Conservation (phyloP, 108 stramenopile species). For the Pseudonitzschia multiseries region DNA sequence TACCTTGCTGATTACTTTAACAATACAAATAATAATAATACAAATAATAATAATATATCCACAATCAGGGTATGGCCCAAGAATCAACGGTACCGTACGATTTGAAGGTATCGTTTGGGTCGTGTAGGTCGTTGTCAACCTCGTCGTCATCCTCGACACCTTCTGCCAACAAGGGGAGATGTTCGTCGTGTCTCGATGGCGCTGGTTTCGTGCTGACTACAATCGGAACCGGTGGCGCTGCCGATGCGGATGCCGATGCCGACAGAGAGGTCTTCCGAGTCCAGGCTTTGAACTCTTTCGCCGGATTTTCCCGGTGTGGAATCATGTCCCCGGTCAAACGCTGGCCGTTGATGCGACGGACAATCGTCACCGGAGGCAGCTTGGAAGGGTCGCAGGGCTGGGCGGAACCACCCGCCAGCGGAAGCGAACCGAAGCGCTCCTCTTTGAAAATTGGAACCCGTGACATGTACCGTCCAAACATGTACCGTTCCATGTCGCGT, state of each 20-base stretch:
- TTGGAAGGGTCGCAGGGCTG: slow-evolving; percentile 15
- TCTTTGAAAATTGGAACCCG: slow-evolving; percentile 42
- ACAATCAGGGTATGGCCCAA: too few relatives aligned
- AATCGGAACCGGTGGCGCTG: not conserved
- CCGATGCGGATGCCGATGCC: too few relatives aligned
- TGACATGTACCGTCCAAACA: slow-evolving; percentile 46
- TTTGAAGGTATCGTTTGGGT: too few relatives aligned
- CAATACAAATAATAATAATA: too few relatives aligned
- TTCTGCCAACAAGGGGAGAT: not conserved
- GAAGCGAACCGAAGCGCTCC: slow-evolving; percentile 59
- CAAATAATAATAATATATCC: not conserved
- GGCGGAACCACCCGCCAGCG: slow-evolving; percentile 41
- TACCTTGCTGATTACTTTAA: too few relatives aligned
- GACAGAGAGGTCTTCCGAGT: not conserved
- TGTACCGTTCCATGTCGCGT: slow-evolving; percentile 59
- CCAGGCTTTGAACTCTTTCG: slow-evolving; percentile 1
- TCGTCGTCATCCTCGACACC: not conserved
- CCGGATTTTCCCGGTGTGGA: not conserved
- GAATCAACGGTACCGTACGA: too few relatives aligned
- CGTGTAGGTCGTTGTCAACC: not conserved
- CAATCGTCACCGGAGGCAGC: slow-evolving; percentile 17
- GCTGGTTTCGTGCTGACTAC: not conserved
- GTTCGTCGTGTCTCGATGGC: not conserved
- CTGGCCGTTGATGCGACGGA: slow-evolving; percentile 26
- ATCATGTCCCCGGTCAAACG: slow-evolving; percentile 28